phyloP scores from a whole-genome alignment of 179 eudicot genomes.

The Pouteria campechiana region DNA sequence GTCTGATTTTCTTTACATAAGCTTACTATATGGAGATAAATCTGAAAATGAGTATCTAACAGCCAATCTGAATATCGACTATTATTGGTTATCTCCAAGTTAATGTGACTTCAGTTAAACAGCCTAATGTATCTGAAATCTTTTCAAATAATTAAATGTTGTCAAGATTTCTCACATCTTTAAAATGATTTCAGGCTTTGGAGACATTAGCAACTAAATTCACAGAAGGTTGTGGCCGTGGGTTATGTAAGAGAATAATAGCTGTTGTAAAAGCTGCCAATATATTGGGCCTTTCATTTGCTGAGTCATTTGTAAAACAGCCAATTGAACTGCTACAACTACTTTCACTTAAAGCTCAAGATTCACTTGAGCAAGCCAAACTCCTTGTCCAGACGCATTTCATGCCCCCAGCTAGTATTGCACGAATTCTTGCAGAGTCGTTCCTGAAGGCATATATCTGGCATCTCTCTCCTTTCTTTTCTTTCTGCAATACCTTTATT shows the following conservation, averaged over 20 bases:
- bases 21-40: no score
- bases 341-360: conserved; percentile 97
- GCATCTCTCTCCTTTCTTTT: neutral
- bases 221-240: conserved; percentile 77
- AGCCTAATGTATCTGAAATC: no score
- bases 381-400: conserved; percentile 76
- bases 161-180: conserved; percentile 1
- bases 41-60: no score
- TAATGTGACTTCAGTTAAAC: no score
- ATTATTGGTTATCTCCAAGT: no score
- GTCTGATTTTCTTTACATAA: neutral
- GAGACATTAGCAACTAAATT: conserved; percentile 49
- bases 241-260: conserved; percentile 74
- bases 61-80: no score
- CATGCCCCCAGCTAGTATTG: conserved; percentile 78
- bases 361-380: conserved; percentile 80
- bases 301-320: conserved; percentile 84
- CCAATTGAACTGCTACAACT: conserved; percentile 81
- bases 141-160: no score
- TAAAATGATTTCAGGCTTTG: conserved; percentile 46
- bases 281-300: conserved; percentile 60
- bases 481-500: neutral
- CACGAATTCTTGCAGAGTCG: conserved; percentile 91
- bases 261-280: conserved; percentile 92
- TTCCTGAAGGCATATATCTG: conserved; percentile 57